Evolutionary conservation across 192 early-diverging fungal species (phyloP).

Genomic region (Coemansia sp.): DNA sequence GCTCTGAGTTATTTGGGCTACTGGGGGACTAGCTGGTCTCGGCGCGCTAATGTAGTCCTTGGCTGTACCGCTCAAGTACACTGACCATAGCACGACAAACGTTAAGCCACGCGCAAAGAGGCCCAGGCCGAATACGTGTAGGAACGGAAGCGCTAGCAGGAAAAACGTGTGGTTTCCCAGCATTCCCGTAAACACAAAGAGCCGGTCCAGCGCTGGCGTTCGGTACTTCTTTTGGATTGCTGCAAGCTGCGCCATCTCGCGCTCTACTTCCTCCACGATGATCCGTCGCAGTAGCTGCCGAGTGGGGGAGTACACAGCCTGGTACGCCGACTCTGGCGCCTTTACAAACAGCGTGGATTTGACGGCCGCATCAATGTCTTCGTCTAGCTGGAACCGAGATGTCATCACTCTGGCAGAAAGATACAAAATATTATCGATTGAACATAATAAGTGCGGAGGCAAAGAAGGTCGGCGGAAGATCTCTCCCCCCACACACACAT

Average conservation of each 20-base stretch:
- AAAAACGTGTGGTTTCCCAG: slow-evolving; percentile 90
- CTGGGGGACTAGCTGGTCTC: slow-evolving; percentile 76
- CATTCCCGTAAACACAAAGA: slow-evolving; percentile 70
- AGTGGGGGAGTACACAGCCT: slow-evolving; percentile 37
- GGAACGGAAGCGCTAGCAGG: slow-evolving; percentile 72
- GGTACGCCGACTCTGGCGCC: slow-evolving; percentile 38
- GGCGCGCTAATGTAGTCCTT: slow-evolving; percentile 87
- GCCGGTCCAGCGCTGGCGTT: slow-evolving; percentile 54
- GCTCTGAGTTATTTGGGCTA: slow-evolving; percentile 69
- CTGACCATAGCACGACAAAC: slow-evolving; percentile 49
- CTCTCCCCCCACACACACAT: neutral
- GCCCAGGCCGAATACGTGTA: slow-evolving; percentile 79
- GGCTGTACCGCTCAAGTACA: slow-evolving; percentile 47
- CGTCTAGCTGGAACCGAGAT: slow-evolving; percentile 49
- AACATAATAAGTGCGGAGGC: slow-evolving; percentile 7
- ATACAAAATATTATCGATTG: slow-evolving; percentile 9
- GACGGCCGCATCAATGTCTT: slow-evolving; percentile 29
- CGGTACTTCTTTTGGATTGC: slow-evolving; percentile 36
- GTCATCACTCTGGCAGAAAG: slow-evolving; percentile 12
- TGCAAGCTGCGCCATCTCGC: slow-evolving; percentile 37
- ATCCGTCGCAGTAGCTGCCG: slow-evolving; percentile 24
- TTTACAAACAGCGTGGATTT: slow-evolving; percentile 12
- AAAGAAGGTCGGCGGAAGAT: neutral
- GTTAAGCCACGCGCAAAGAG: slow-evolving; percentile 56
- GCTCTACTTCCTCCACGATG: slow-evolving; percentile 38